A percentile compares a stretch with the other conserved stretches of the same genome.
Evolutionary conservation across 345 rosid species (phyloP).

Genomic region (Populus euphratica): DNA sequence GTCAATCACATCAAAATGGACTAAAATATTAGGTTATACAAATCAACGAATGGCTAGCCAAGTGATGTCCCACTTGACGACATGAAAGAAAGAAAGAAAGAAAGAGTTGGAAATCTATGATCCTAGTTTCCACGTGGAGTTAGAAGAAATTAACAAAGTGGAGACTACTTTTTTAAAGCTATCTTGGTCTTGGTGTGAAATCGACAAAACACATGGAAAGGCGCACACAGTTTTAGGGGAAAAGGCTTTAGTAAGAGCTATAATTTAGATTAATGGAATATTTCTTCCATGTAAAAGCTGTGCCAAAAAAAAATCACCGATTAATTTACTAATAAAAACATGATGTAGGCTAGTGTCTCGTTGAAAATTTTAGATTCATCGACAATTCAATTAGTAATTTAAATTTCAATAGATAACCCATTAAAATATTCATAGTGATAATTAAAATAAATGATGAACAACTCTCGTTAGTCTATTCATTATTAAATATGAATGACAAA

Average conservation of each 20-base stretch:
- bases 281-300: too few relatives aligned
- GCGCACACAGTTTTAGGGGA: neutral
- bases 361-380: too few relatives aligned
- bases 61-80: neutral
- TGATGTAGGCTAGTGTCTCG: too few relatives aligned
- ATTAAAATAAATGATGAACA: too few relatives aligned
- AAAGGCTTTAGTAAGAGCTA: neutral
- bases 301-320: too few relatives aligned
- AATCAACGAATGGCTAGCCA: neutral
- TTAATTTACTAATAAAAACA: too few relatives aligned
- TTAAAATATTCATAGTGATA: accelerated
- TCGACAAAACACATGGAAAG: neutral
- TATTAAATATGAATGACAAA: too few relatives aligned
- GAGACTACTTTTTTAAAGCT: neutral
- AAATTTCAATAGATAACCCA: too few relatives aligned
- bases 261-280: too few relatives aligned
- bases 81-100: neutral
- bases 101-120: neutral
- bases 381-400: too few relatives aligned
- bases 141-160: neutral
- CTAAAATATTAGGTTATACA: neutral
- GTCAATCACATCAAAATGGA: neutral
- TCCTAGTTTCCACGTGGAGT: neutral
- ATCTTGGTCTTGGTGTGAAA: neutral
- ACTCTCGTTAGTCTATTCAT: too few relatives aligned